Evolutionary conservation across 352 stramenopile species (phyloP).

Genomic region (Pythium folliculosum): DNA sequence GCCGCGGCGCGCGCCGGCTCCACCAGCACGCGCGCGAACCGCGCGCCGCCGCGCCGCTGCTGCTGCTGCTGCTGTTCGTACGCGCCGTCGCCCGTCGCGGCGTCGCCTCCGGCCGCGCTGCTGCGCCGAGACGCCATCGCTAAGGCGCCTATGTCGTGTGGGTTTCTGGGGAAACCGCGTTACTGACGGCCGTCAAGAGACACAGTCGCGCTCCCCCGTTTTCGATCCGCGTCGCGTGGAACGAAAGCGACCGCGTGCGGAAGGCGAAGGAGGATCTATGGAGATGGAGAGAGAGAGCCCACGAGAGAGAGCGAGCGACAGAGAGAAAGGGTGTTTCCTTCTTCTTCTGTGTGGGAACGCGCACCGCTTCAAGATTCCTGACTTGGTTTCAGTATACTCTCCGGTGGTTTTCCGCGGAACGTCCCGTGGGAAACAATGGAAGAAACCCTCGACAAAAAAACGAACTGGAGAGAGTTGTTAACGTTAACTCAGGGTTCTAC

Average conservation of each 20-base stretch:
- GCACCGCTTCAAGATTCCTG: conserved; percentile 23
- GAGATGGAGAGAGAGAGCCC: not conserved
- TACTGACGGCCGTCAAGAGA: conserved; percentile 5
- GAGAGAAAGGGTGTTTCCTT: not conserved
- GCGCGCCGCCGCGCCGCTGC: conserved; percentile 8
- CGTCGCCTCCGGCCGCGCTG: not conserved
- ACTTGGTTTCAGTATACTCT: conserved; percentile 16
- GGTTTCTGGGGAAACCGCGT: not conserved
- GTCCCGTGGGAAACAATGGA: not conserved
- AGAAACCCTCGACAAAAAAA: not conserved
- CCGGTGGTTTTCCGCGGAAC: conserved; percentile 7
- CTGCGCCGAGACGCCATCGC: conserved; percentile 5
- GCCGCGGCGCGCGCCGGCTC: conserved; percentile 14
- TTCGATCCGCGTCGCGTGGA: too few species aligned
- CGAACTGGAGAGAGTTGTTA: too few species aligned
- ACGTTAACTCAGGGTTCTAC: too few species aligned
- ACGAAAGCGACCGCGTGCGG: too few species aligned
- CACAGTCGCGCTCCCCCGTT: too few species aligned
- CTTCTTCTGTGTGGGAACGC: not conserved
- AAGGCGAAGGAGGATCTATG: too few species aligned
- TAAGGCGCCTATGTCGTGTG: too few species aligned
- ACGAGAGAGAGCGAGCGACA: not conserved
- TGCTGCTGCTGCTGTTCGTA: not conserved
- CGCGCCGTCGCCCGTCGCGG: not conserved
- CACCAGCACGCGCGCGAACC: conserved; percentile 7